A percentile compares a stretch with the other conserved stretches of the same genome.
Evolutionary conservation across 176 grass and related monocot species (phyloP).

Genomic region (Musa troglodytarum): DNA sequence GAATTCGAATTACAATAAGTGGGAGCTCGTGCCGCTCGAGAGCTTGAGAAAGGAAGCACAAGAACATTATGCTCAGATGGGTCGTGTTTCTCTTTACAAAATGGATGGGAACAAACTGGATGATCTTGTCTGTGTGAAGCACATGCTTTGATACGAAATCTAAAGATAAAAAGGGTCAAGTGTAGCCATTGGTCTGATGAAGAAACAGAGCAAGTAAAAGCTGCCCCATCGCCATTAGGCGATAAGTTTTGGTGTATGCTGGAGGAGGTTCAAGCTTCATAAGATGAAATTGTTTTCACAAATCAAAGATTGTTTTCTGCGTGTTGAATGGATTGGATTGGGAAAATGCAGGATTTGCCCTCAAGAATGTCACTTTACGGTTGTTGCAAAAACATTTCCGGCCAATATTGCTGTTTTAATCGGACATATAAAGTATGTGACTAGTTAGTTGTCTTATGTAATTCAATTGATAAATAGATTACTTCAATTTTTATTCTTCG

Average conservation of each 20-base stretch:
- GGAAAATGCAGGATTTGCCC: not conserved
- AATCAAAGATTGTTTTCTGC: not conserved
- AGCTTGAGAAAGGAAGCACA: constrained; percentile 65
- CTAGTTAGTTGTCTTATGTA: not conserved
- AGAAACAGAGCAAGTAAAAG: not conserved
- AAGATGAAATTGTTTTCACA: not conserved
- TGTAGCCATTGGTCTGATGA: not conserved
- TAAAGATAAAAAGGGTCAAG: not conserved
- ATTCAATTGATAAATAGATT: not conserved
- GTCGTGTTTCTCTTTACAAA: constrained; percentile 63
- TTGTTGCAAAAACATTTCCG: not conserved
- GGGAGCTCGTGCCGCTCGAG: constrained; percentile 66
- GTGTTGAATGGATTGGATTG: not conserved
- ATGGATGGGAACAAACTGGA: constrained; percentile 96
- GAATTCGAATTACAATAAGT: constrained; percentile 73
- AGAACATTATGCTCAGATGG: constrained; percentile 71
- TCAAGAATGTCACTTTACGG: not conserved
- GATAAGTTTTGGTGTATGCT: not conserved
- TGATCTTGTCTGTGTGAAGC: constrained; percentile 87
- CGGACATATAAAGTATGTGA: not conserved
- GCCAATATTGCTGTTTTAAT: too few relatives aligned
- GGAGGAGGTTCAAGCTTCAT: not conserved
- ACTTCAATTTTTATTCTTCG: not conserved
- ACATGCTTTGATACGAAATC: not conserved
- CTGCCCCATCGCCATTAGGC: not conserved